These are phyloP conservation scores for Rhododendron henanense DNA, from an alignment of 148 eudicot species.

Conservation along the genomic window DNA sequence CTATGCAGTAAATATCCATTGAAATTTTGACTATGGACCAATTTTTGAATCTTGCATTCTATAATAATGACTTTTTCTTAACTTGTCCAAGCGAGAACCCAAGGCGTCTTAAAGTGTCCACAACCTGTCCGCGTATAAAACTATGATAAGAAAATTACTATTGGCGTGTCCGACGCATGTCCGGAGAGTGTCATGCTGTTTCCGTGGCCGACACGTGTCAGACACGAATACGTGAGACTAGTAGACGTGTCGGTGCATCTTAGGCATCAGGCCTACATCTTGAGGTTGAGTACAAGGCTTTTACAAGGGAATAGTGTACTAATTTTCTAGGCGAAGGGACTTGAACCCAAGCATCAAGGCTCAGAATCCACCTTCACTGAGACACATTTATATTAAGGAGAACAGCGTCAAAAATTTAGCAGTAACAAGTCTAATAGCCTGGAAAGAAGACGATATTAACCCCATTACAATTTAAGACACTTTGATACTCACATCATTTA, in stretches of 20 bases:
- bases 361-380: not conserved
- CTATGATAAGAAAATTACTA: not conserved
- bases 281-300: not conserved
- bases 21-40: not conserved
- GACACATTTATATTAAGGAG: not conserved
- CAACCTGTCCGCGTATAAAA: not conserved
- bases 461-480: not conserved
- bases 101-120: not conserved
- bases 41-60: not conserved
- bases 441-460: not conserved
- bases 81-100: not conserved
- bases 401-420: not conserved
- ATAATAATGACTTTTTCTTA: not conserved
- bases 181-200: not conserved
- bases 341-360: not conserved
- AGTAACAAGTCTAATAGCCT: not conserved
- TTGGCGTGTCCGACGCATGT: not conserved
- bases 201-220: not conserved
- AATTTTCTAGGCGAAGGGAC: not conserved
- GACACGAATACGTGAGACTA: not conserved
- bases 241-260: not conserved
- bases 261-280: not conserved
- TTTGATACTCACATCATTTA: conserved; percentile 71
- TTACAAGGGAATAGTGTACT: not conserved
- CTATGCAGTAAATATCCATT: not conserved